phyloP scores from a whole-genome alignment of 2,329 filamentous ascomycete species.

The Calonectria hawksworthii region DNA sequence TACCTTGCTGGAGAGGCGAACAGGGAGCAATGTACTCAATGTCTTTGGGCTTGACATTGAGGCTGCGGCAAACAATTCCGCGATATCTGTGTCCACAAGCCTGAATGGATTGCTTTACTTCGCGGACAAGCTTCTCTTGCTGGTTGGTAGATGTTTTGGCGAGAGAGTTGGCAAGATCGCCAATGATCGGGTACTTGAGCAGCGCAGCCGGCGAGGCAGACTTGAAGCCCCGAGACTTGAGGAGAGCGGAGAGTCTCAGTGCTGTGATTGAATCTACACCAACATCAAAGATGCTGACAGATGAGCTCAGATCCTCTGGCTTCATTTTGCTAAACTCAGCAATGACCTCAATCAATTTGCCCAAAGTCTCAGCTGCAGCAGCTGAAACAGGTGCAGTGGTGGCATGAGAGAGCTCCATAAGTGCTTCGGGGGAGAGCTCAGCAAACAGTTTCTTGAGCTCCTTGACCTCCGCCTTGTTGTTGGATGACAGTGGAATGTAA shows the following conservation, averaged over 20 bases:
- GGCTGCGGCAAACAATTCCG: conserved; percentile 62
- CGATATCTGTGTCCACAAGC: conserved; percentile 75
- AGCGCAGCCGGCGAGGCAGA: conserved; percentile 75
- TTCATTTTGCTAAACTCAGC: conserved; percentile 64
- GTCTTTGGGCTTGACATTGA: conserved; percentile 64
- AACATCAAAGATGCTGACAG: conserved; percentile 84
- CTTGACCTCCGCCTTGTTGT: conserved; percentile 90
- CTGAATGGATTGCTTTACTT: conserved; percentile 71
- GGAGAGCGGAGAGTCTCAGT: conserved; percentile 74
- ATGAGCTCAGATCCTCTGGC: conserved; percentile 59
- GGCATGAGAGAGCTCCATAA: conserved; percentile 68
- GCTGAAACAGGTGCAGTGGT: conserved; percentile 40
- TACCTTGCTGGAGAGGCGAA: conserved; percentile 88
- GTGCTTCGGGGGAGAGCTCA: conserved; percentile 68
- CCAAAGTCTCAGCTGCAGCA: conserved; percentile 55
- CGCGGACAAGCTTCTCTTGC: conserved; percentile 50
- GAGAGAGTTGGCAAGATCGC: conserved; percentile 60
- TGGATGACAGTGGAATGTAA: conserved; percentile 83
- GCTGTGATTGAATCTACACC: conserved; percentile 91
- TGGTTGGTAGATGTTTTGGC: conserved; percentile 27
- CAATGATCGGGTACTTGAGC: conserved; percentile 71
- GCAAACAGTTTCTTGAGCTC: conserved; percentile 77
- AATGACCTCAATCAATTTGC: conserved; percentile 67
- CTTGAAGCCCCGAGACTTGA: conserved; percentile 74
- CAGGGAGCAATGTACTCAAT: conserved; percentile 86